Percentiles rank a stretch among this genome's conserved stretches.
Conservation (phyloP, 192 early-diverging fungal species). For the Jimgerdemannia lactiflua region DNA sequence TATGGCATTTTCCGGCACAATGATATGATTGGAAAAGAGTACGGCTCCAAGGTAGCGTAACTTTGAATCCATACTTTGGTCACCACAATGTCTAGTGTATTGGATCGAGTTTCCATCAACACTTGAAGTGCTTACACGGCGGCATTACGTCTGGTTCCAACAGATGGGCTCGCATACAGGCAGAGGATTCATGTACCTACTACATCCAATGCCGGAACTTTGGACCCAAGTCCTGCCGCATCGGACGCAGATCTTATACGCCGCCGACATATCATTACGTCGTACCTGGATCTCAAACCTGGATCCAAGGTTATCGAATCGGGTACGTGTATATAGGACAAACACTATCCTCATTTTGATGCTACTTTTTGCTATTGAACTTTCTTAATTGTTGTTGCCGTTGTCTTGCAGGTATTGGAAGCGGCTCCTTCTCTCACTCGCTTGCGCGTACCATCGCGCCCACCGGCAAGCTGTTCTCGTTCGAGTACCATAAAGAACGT, state of each 20-base stretch:
- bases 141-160: background rate
- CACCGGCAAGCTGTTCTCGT: constrained; percentile 86
- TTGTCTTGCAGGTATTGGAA: constrained; percentile 60
- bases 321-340: constrained; percentile 34
- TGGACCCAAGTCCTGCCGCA: constrained; percentile 94
- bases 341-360: constrained; percentile 1
- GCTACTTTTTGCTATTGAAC: background rate
- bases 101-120: no score
- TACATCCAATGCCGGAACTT: constrained; percentile 92
- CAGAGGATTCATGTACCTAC: constrained; percentile 77
- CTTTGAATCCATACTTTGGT: constrained; percentile 1
- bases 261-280: constrained; percentile 89
- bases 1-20: constrained; percentile 79
- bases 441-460: constrained; percentile 87
- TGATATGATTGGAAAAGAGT: constrained; percentile 85
- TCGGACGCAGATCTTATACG: constrained; percentile 95
- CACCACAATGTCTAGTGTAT: no score
- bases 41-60: constrained; percentile 66
- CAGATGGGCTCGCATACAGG: constrained; percentile 59
- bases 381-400: background rate
- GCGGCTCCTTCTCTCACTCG: constrained; percentile 97
- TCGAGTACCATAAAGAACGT: constrained; percentile 89
- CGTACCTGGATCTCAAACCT: constrained; percentile 79
- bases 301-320: constrained; percentile 86
- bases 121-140: no score